Evolutionary conservation across 306 rosid genomes (phyloP), one percentile per base, ranked within the genome.

Genomic region (Prunus kanzakura): DNA sequence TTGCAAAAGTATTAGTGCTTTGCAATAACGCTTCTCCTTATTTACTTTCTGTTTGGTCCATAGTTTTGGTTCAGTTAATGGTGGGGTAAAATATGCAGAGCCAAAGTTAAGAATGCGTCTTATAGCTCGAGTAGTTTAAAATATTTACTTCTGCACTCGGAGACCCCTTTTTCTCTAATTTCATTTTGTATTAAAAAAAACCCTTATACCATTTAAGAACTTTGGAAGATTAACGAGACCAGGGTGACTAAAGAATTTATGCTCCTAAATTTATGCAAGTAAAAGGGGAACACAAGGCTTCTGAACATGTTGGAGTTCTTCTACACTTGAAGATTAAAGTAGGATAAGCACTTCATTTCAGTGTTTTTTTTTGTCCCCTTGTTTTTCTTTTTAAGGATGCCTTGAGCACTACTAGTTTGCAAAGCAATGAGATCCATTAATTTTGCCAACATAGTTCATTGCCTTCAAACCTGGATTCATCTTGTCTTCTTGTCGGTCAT

Each of bases 401-500:
- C 11, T 29, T 41, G 13, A 63, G 67, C 67, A 62, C n/a, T 29
- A 16, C 20, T 63, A 41, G 67, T 30, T 63, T 63, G 6, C 18
- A 63, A 63, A 35, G 43, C 30, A 63, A 29, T 16, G 41, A 30
- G 50, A 18, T 64, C 69, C 27, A 32, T 47, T 49, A 46, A 45
- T 46, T 68, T 47, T 14, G 56, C 58, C 43, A 15, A 27, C 73
- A 47, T 11, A 25, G 76, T 23, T 72, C 52, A 46, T 11, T 4
- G 67, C 25, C 67, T 29, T 32, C 50, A 71, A 57, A 56, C 38
- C 76, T 15, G 76, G 55, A 56, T 43, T 60, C n/a, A 11, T 58
- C 45, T 58, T 50, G 30, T 58, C 57, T 57, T 19, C 18, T 58
- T 43, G 11, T 35, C 69, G 46, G 76, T 49, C 57, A 73, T 61